Conservation (phyloP, 148 eudicot genomes). For the Dysphania ambrosioides region DNA sequence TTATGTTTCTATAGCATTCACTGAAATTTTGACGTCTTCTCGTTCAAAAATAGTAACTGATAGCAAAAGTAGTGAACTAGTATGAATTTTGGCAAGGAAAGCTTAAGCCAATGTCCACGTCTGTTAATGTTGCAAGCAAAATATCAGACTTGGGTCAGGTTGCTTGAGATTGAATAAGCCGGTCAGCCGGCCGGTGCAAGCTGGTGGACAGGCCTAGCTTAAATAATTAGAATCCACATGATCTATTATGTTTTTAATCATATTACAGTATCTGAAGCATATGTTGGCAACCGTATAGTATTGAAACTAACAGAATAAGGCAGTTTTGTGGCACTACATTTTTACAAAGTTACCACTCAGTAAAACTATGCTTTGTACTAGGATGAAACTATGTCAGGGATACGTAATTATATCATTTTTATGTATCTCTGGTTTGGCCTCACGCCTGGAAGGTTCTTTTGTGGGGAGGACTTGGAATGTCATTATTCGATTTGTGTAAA, state of each 20-base stretch:
- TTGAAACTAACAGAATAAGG: too few species aligned
- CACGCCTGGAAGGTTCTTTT: conserved; percentile 11
- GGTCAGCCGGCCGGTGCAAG: not conserved
- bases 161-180: conserved; percentile 1
- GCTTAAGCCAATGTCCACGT: not conserved
- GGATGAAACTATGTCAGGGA: too few species aligned
- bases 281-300: not conserved
- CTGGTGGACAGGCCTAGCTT: not conserved
- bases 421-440: not conserved
- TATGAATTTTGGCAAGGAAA: not conserved
- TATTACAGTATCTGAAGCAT: not conserved
- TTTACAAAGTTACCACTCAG: too few species aligned
- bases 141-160: not conserved
- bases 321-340: too few species aligned
- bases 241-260: not conserved
- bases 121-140: not conserved
- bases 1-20: not conserved
- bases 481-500: too few species aligned
- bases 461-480: not conserved
- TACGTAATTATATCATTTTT: too few species aligned
- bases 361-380: too few species aligned
- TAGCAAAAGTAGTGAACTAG: not conserved
- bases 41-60: not conserved
- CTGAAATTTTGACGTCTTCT: not conserved
- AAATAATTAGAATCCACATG: not conserved